These are phyloP conservation scores for grape (Vitis vinifera) DNA, from an alignment of 164 flowering plant genomes.

Conservation along the genomic window ASM3070453v1 NC_081823.1:1661001-1661500, in stretches of 20 bases:
- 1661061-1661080: background rate
- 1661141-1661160: conserved; percentile 9
- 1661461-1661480: too few relatives aligned
- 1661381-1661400: too few relatives aligned
- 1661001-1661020: background rate
- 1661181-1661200: background rate
- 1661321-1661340: too few relatives aligned
- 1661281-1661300: too few relatives aligned
- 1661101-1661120: conserved; percentile 14
- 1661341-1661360: too few relatives aligned
- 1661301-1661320: too few relatives aligned
- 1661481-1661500: too few relatives aligned
- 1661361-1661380: too few relatives aligned
- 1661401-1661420: too few relatives aligned
- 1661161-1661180: conserved; percentile 24
- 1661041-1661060: background rate
- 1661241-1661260: background rate
- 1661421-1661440: too few relatives aligned
- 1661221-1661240: background rate
- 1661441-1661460: too few relatives aligned
- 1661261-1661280: background rate
- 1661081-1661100: conserved; percentile 24
- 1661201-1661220: background rate
- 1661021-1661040: background rate
- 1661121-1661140: conserved; percentile 8